A percentile compares a stretch with the other conserved stretches of the same genome.
These are phyloP conservation scores for Sporisorium exsertum DNA, from an alignment of 1,284 basidiomycete species.

Conservation along the genomic window DNA sequence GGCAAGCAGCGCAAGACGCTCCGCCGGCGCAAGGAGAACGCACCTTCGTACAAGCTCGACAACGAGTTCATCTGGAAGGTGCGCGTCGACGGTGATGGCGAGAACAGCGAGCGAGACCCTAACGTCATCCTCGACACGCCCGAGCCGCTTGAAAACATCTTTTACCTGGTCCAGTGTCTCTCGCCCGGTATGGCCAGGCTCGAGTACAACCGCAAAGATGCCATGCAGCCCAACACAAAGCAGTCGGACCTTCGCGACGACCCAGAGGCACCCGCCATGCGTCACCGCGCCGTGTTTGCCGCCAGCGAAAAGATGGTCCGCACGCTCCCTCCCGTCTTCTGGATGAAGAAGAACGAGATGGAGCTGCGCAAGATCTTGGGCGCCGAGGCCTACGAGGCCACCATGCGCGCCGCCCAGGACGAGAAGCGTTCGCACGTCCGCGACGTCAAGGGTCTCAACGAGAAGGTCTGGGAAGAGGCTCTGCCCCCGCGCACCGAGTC, in stretches of 20 bases:
- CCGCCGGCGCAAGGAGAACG: conserved; percentile 59
- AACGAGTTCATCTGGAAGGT: conserved; percentile 64
- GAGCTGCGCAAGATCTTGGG: conserved; percentile 61
- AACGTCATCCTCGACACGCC: conserved; percentile 61
- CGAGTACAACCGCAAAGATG: conserved; percentile 61
- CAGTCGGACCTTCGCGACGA: conserved; percentile 59
- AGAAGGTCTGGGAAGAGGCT: conserved; percentile 64
- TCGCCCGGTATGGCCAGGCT: conserved; percentile 60
- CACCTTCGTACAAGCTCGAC: conserved; percentile 58
- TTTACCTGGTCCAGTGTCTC: conserved; percentile 63
- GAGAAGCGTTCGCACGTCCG: conserved; percentile 48
- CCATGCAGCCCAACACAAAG: conserved; percentile 62
- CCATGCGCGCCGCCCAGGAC: conserved; percentile 55
- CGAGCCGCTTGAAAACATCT: conserved; percentile 64
- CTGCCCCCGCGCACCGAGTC: conserved; percentile 47
- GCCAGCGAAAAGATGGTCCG: conserved; percentile 60
- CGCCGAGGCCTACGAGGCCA: conserved; percentile 57
- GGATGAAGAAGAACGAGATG: conserved; percentile 64
- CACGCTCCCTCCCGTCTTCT: conserved; percentile 60
- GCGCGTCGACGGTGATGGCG: conserved; percentile 59
- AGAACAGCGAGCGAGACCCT: conserved; percentile 55
- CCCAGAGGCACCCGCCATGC: conserved; percentile 57
- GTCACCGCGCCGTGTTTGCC: conserved; percentile 62
- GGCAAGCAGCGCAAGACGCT: conserved; percentile 58
- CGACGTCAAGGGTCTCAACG: conserved; percentile 61